Evolutionary conservation across 352 stramenopile genomes (phyloP), one percentile per base, ranked within the genome.

Genomic region (Phytophthora ramorum): DNA sequence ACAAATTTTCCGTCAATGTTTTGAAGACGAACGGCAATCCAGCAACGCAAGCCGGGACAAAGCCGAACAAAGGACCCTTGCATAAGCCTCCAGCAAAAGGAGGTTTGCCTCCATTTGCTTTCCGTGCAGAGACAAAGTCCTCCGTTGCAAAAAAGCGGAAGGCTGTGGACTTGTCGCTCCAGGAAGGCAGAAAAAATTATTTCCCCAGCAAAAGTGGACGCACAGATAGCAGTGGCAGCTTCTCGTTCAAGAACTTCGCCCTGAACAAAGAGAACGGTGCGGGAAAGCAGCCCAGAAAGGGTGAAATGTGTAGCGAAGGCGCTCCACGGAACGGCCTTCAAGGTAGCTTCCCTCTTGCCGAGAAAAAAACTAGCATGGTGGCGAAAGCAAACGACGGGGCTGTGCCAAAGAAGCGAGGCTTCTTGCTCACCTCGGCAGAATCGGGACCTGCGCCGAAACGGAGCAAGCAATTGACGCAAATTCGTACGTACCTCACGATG

Each of bases 121-220:
- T 73, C 56, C 63, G 67, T 44, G 63, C 54, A 12, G 59, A 63
- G 10, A 72, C 56, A 3, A 66, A 73, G 7, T 66, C 54, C 16
- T 73, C 55, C 7, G 14, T 32, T 13, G 37, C 67, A 7, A 76
- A 74, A 48, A 79, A 79, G 46, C 51, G 67, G 5, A 79, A 74
- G 34, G 34, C 55, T 28, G 14, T 30, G 1, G 60, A 66, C 45
- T 26, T 30, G 5, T 14, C 43, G n/a, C 22, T 38, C 14, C 51
- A 45, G 7, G 22, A 66, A 17, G 35, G 51, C 19, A 54, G n/a
- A 20, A 63, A 49, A 3, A 35, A 40, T 13, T n/a, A 7, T 2
- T 58, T 70, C 16, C 43, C 59, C 12, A 71, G 24, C 45, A 79
- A 65, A 47, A 68, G 14, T 38, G 24, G 24, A 46, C 48, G 58